Percentiles rank a stretch among this genome's conserved stretches.
phyloP scores from a whole-genome alignment of 495 filamentous ascomycete species.

The Neurospora sp. region DNA sequence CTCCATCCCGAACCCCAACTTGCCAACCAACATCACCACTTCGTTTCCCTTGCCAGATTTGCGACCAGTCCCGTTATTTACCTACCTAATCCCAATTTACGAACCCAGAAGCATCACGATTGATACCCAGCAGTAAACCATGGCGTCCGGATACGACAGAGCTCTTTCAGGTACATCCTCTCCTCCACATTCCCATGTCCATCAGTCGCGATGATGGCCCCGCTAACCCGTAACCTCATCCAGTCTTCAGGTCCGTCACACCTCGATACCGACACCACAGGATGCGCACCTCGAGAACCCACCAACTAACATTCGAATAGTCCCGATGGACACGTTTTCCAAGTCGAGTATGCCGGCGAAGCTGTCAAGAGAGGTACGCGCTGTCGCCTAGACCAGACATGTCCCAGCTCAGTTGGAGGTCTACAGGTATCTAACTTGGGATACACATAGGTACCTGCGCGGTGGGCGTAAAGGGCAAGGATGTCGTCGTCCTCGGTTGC shows the following conservation, averaged over 20 bases:
- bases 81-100: background rate
- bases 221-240: conserved; percentile 29
- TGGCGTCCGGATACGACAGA: conserved; percentile 89
- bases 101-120: background rate
- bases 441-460: conserved; percentile 76
- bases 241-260: conserved; percentile 58
- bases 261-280: background rate
- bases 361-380: conserved; percentile 87
- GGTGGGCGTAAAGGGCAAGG: conserved; percentile 89
- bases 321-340: conserved; percentile 98
- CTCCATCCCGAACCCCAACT: conserved; percentile 6
- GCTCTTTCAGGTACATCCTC: conserved; percentile 74
- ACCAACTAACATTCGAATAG: conserved; percentile 33
- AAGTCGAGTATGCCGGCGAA: conserved; percentile 98
- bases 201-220: background rate
- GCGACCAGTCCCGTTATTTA: background rate
- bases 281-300: conserved; percentile 2
- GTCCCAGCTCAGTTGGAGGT: background rate
- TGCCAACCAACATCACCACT: conserved; percentile 3
- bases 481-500: conserved; percentile 92
- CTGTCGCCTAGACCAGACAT: background rate
- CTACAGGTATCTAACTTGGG: background rate
- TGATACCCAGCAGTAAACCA: conserved; percentile 23
- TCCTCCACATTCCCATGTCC: conserved; percentile 1
- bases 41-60: background rate